Evolutionary conservation across 2,329 filamentous ascomycete species (phyloP), one percentile per base, ranked within the genome.

Genomic region (Sporothrix phasma): DNA sequence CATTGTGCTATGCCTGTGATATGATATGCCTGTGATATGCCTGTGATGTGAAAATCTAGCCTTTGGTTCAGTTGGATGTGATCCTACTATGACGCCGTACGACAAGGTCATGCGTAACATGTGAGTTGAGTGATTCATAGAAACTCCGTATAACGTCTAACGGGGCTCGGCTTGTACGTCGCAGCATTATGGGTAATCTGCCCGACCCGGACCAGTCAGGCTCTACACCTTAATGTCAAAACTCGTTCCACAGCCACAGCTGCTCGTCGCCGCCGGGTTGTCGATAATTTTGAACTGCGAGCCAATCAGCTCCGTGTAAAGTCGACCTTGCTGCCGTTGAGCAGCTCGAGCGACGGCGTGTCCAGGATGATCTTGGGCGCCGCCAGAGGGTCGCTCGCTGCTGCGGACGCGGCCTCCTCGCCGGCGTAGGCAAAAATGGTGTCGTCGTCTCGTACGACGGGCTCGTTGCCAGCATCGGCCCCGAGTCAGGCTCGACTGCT

Each of bases 221-320:
- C n/a, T 34, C 46, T 77, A 87, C 74, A 83, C 76, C 73, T 92
- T 91, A 69, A 97, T 91, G 77, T 97, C 94, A 76, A 99, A 99
- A 74, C 93, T 97, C 17, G 93, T 97, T 7, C 94, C 94, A 76
- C 94, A 99, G 1, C 94, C 94, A 78, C 94, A 99, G 74, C 90
- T 96, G 76, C 92, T 97, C 65, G 89, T 91, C 4, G 94, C 94
- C 46, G 86, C 80, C 0, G 94, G 94, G 72, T 97, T 99, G 70
- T 96, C 92, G 66, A 91, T 87, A 72, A 99, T 92, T 80, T 96
- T 96, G 76, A 99, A 99, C 77, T 97, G 92, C 1, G 80, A 83
- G 11, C 81, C 81, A 72, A 97, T 97, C 76, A 99, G 79, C 78
- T 97, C 94, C 83, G 89, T 94, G 0, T 97, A 72, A 92, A 99